Evolutionary conservation across 306 rosid genomes (phyloP).

Genomic region (Heteromeles arbutifolia): DNA sequence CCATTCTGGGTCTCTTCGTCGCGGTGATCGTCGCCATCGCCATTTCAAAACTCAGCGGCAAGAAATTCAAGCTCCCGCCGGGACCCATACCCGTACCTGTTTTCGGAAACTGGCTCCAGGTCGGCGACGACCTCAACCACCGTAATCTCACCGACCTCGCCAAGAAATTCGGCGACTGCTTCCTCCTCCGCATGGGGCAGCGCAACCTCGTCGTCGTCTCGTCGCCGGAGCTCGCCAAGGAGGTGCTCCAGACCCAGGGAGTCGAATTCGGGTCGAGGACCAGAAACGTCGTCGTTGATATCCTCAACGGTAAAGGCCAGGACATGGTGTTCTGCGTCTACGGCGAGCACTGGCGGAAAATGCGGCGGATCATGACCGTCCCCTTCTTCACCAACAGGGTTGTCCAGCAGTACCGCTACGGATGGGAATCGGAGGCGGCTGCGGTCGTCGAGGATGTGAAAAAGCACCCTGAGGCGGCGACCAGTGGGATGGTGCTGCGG

Average conservation of each 20-base stretch:
- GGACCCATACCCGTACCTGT: slow-evolving; percentile 71
- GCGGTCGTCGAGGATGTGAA: slow-evolving; percentile 66
- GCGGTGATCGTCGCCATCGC: slow-evolving; percentile 41
- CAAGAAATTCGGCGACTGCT: slow-evolving; percentile 63
- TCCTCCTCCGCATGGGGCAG: slow-evolving; percentile 90
- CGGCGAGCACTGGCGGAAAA: slow-evolving; percentile 92
- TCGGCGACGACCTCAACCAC: slow-evolving; percentile 90
- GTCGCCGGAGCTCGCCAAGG: slow-evolving; percentile 80
- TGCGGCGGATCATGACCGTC: slow-evolving; percentile 88
- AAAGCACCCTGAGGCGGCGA: slow-evolving; percentile 38
- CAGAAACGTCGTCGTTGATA: slow-evolving; percentile 78
- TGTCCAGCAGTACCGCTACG: slow-evolving; percentile 66
- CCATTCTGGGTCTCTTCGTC: slow-evolving; percentile 53
- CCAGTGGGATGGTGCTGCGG: slow-evolving; percentile 49
- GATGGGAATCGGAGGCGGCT: slow-evolving; percentile 72
- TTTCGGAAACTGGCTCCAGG: slow-evolving; percentile 92
- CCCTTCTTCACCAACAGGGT: slow-evolving; percentile 90
- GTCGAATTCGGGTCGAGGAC: slow-evolving; percentile 89
- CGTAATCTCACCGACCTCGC: slow-evolving; percentile 71
- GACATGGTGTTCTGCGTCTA: slow-evolving; percentile 90
- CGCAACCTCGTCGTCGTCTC: slow-evolving; percentile 71
- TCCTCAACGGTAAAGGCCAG: slow-evolving; percentile 78
- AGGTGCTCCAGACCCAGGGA: slow-evolving; percentile 75
- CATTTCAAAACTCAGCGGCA: slow-evolving; percentile 60
- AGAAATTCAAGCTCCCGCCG: slow-evolving; percentile 71